Evolutionary conservation across 257 asterid species (phyloP).

Genomic region (Solanum habrochaites): DNA sequence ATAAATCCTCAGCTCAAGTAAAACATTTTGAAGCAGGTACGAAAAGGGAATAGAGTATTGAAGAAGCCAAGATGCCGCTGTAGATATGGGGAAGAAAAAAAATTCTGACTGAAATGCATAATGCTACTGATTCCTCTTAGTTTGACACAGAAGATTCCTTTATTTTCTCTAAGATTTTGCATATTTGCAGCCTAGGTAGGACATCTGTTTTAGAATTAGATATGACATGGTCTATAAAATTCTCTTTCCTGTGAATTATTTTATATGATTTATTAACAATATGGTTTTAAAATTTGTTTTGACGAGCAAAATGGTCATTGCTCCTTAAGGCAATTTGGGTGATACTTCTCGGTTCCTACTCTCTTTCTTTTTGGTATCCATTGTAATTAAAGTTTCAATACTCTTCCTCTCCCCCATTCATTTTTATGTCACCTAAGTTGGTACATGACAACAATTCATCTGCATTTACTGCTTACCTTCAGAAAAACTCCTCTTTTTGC

Average conservation of each 20-base stretch:
- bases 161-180: not conserved
- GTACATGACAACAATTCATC: not conserved
- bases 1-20: not conserved
- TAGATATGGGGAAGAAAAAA: not conserved
- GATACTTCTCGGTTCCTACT: not conserved
- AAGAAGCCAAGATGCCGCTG: not conserved
- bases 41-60: not conserved
- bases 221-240: not conserved
- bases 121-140: not conserved
- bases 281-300: not conserved
- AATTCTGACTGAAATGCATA: not conserved
- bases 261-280: not conserved
- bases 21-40: not conserved
- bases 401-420: not conserved
- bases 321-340: not conserved
- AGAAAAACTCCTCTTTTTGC: not conserved
- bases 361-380: not conserved
- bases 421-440: not conserved
- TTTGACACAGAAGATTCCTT: not conserved
- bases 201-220: not conserved
- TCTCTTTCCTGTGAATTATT: not conserved
- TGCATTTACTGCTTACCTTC: not conserved
- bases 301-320: not conserved
- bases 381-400: not conserved
- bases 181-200: not conserved